phyloP scores from a whole-genome alignment of 192 early-diverging fungal genomes.

The Backusella australiensis region DNA sequence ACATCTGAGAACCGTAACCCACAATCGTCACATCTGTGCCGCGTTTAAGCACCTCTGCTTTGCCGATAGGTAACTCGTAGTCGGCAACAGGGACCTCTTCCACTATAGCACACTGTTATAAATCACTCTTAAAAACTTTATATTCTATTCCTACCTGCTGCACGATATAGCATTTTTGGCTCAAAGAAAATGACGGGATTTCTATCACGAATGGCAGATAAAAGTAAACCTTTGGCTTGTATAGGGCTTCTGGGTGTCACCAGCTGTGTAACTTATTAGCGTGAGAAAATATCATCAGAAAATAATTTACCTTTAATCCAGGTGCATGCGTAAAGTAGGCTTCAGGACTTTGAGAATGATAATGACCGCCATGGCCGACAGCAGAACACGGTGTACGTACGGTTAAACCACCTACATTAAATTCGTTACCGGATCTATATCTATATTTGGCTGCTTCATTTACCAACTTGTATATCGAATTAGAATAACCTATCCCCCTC shows the following conservation, averaged over 20 bases:
- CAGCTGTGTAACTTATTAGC: constrained; percentile 42
- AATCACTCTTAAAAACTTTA: not conserved
- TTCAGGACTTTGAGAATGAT: constrained; percentile 94
- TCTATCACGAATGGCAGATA: constrained; percentile 85
- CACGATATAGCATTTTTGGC: constrained; percentile 95
- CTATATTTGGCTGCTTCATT: constrained; percentile 98
- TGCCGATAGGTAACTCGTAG: constrained; percentile 86
- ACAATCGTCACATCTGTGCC: constrained; percentile 91
- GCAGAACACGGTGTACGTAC: constrained; percentile 89
- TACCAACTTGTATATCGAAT: constrained; percentile 55
- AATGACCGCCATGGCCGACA: constrained; percentile 96
- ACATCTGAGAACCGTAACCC: constrained; percentile 91
- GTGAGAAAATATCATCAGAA: constrained; percentile 27
- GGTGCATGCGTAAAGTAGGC: constrained; percentile 94
- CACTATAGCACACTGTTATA: constrained; percentile 37
- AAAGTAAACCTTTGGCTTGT: constrained; percentile 92
- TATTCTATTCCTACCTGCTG: constrained; percentile 56
- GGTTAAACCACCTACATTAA: constrained; percentile 88
- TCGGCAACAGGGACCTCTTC: constrained; percentile 94
- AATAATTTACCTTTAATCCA: constrained; percentile 70
- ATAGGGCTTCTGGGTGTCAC: constrained; percentile 91
- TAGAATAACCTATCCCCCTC: not conserved
- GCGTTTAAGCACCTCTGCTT: constrained; percentile 83
- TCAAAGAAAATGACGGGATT: constrained; percentile 97
- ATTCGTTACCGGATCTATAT: constrained; percentile 91